Evolutionary conservation across 148 eudicot genomes (phyloP).

Genomic region (Mesembryanthemum crystallinum): DNA sequence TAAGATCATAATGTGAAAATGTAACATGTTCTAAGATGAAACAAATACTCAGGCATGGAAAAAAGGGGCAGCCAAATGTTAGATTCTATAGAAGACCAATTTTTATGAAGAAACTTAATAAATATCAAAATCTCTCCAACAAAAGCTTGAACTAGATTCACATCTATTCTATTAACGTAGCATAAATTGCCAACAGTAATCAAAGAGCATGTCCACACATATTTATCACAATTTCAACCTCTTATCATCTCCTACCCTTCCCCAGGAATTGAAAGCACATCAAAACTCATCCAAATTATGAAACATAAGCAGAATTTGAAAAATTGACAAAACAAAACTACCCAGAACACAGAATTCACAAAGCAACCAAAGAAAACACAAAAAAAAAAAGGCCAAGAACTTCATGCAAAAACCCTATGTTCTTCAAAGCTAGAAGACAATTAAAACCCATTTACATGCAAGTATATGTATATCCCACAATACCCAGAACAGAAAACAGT

Average conservation of each 20-base stretch:
- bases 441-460: constrained; percentile 21
- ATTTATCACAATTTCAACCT: not conserved
- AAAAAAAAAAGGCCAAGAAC: not conserved
- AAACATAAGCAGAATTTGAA: not conserved
- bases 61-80: not conserved
- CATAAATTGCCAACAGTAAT: not conserved
- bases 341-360: not conserved
- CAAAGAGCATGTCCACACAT: not conserved
- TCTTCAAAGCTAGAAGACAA: not conserved
- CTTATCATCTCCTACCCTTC: not conserved
- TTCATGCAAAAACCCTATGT: constrained; percentile 2
- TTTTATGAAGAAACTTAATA: too few relatives aligned
- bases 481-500: constrained; percentile 1
- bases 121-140: not conserved
- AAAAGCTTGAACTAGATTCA: not conserved
- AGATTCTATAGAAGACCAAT: too few relatives aligned
- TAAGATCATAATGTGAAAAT: not conserved
- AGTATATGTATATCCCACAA: constrained; percentile 22
- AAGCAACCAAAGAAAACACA: not conserved
- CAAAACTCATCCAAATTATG: not conserved
- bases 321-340: not conserved
- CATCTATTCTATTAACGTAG: not conserved
- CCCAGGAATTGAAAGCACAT: not conserved
- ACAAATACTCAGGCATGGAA: not conserved
- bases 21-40: not conserved